A percentile compares a stretch with the other conserved stretches of the same genome.
Conservation (phyloP, 805 yeast species). For the Candida sanyiensis region DNA sequence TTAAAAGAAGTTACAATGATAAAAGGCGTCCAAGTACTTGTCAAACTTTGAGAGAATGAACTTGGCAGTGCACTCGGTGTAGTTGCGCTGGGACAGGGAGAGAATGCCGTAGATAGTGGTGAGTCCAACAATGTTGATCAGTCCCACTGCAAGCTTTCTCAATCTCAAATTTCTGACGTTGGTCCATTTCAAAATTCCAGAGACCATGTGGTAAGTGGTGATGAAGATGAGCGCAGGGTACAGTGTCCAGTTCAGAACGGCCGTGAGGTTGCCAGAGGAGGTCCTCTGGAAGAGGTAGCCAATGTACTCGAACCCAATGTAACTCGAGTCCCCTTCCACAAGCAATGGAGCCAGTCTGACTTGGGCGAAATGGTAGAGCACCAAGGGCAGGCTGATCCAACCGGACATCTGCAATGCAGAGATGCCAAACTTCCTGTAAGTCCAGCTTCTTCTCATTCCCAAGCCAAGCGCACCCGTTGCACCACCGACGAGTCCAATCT, state of each 20-base stretch:
- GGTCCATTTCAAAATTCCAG: slow-evolving; percentile 47
- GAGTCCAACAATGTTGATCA: slow-evolving; percentile 32
- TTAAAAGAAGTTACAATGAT: slow-evolving; percentile 3
- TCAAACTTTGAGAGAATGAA: slow-evolving; percentile 19
- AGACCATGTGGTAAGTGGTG: slow-evolving; percentile 46
- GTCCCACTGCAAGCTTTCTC: slow-evolving; percentile 40
- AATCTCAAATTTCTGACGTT: slow-evolving; percentile 34
- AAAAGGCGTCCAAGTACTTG: slow-evolving; percentile 14
- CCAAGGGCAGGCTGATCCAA: slow-evolving; percentile 40
- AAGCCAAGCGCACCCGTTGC: slow-evolving; percentile 45
- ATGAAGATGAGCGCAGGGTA: slow-evolving; percentile 32
- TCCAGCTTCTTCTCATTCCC: slow-evolving; percentile 44
- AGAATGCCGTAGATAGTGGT: slow-evolving; percentile 34
- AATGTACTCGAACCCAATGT: slow-evolving; percentile 48
- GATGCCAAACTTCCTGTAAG: slow-evolving; percentile 39
- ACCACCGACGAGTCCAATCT: slow-evolving; percentile 58
- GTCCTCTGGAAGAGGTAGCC: slow-evolving; percentile 31
- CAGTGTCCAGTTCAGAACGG: slow-evolving; percentile 26
- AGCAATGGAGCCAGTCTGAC: slow-evolving; percentile 45
- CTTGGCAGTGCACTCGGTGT: slow-evolving; percentile 6
- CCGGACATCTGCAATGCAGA: slow-evolving; percentile 61
- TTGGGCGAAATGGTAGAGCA: slow-evolving; percentile 41
- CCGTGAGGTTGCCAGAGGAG: slow-evolving; percentile 24
- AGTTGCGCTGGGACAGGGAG: slow-evolving; percentile 13
- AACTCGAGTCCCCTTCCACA: slow-evolving; percentile 61